Base-by-base conservation (phyloP, 2,329 filamentous ascomycete genomes). In the Graphiopsis chlorocephala region DNA sequence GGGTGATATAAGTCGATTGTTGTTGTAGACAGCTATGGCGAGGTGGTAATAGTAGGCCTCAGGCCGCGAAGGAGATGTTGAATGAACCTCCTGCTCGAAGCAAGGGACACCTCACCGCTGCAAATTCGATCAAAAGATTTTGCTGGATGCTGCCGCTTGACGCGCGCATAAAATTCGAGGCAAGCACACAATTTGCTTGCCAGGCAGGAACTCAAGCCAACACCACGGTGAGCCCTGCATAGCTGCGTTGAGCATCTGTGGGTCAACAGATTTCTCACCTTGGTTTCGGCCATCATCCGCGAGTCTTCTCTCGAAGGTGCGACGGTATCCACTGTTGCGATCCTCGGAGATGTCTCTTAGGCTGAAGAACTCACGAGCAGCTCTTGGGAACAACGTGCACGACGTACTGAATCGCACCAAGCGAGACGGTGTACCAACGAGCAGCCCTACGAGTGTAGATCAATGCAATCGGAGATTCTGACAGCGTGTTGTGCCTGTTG, bases 401-500 rank as follows among this genome's bases (percentile, higher is more conserved):
- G 12, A 17, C 8, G 0, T n/a, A 2, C 50, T 53, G 50, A 53
- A 53, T 53, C 50, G 50, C 50, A 31, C 7, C 26, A 31, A 29
- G 17, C 26, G 3, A 31, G 53, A 38, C 31, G 53, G 29, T 25
- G 53, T 17, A n/a, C 17, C 14, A 33, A 23, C 25, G 47, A 23
- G n/a, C 38, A 45, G 50, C 26, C 50, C 17, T 53, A 31, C 29
- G 50, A 29, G 11, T 29, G 50, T 17, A 28, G 17, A 31, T 20
- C 50, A 14, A 59, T 42, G 28, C 29, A 31, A 38, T 64, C 38
- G 53, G 59, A 64, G 35, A 58, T 50, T 55, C 48, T 56, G 33
- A 38, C 55, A 26, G 47, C 26, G 45, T 62, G 7, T 10, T 29
- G 48, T 31, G 38, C 48, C 29, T 53, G 48, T 25, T 45, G 60